Percentiles rank a stretch among this genome's conserved stretches.
Evolutionary conservation across 2,329 filamentous ascomycete species (phyloP).

Genomic region (Hypoxylon sp.): DNA sequence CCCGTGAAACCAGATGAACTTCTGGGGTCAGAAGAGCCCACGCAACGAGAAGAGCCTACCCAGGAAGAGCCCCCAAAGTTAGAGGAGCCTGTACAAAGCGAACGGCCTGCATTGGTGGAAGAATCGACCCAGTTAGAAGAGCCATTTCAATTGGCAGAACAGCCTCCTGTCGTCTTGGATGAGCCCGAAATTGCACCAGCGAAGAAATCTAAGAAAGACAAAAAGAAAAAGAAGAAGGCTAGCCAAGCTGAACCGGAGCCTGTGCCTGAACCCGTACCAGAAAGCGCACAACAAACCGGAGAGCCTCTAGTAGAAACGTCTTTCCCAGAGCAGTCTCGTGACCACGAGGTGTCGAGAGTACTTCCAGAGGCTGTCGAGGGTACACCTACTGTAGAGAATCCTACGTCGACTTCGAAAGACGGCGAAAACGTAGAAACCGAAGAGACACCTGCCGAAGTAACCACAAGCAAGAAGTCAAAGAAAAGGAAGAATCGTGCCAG

Average conservation of each 20-base stretch:
- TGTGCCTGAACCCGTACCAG: conserved; percentile 23
- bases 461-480: conserved; percentile 52
- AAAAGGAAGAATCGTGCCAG: conserved; percentile 53
- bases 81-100: neutral
- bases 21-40: neutral
- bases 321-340: conserved; percentile 6
- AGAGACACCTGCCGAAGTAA: conserved; percentile 22
- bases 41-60: conserved; percentile 7
- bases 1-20: conserved; percentile 1
- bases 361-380: conserved; percentile 11
- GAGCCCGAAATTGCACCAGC: conserved; percentile 36
- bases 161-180: conserved; percentile 17
- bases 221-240: conserved; percentile 50
- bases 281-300: conserved; percentile 21
- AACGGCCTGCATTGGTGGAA: neutral
- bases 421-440: conserved; percentile 8
- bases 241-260: conserved; percentile 28
- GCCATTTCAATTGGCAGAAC: conserved; percentile 14
- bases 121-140: conserved; percentile 13
- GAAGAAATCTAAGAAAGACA: conserved; percentile 51
- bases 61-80: neutral
- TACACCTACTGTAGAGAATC: conserved; percentile 49
- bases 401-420: conserved; percentile 24
- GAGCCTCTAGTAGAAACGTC: conserved; percentile 12
- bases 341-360: conserved; percentile 11